Evolutionary conservation across 306 rosid genomes (phyloP), one percentile per base, ranked within the genome.

Genomic region (Citrullus mucosospermus): DNA sequence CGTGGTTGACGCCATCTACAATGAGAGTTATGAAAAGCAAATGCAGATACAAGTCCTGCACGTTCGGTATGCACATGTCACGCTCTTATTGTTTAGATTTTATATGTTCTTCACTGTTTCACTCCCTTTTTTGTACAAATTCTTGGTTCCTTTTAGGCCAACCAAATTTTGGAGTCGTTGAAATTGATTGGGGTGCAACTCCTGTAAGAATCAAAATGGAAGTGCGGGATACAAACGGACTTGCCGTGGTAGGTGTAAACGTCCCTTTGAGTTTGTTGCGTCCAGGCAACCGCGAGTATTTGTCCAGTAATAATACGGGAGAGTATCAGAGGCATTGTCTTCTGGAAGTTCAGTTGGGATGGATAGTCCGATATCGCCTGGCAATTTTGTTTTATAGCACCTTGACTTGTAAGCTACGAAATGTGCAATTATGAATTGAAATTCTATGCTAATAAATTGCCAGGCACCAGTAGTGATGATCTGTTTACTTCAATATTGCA

Each of bases 81-180:
- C 28, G 28, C 39, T 78, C 46, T 85, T 65, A 39, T 3, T 76
- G 20, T 58, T 76, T 76, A 76, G 36, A 30, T 11, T 16, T 74
- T 32, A 28, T 11, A n/a, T 9, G 63, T 17, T 86, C 36, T 69
- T n/a, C 8, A 10, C 17, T 69, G 50, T 70, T 44, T 71, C 41
- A 6, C 22, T 20, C 38, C 12, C 39, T 1, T 58, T 58, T 5
- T 6, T 67, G 51, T 66, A 66, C 57, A 30, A 34, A 63, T 63
- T 32, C 48, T 86, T 57, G 74, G 41, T 36, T 77, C 83, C 60
- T 57, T 78, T 78, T 77, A 92, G 93, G 92, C 80, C 88, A 85
- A 88, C 91, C 91, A 20, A 92, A 92, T 83, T 92, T 92, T 57
- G 96, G 97, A 84, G 84, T 89, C 50, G 80, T 90, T 25, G 90